Evolutionary conservation across 1,139 yeast genomes (phyloP).

Genomic region (Suhomyces yuchorum): DNA sequence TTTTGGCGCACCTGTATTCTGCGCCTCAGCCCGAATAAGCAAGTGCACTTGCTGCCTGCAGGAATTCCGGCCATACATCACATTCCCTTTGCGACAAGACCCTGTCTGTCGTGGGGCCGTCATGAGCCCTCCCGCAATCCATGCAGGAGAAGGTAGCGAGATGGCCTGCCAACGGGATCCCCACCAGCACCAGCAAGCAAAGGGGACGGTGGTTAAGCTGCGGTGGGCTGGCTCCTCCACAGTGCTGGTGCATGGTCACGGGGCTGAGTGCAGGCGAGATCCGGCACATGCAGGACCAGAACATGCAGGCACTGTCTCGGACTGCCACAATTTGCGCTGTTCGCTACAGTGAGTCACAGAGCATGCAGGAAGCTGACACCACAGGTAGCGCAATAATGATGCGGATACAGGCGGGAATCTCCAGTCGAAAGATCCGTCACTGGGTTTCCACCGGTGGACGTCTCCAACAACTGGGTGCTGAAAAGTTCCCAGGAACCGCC

Average conservation of each 20-base stretch:
- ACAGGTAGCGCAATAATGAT: no score
- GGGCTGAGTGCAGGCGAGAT: not conserved
- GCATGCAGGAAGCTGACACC: not conserved
- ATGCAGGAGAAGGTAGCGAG: not conserved
- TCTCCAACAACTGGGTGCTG: no score
- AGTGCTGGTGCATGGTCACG: not conserved
- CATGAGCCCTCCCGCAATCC: not conserved
- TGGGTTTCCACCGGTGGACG: no score
- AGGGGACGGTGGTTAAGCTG: not conserved
- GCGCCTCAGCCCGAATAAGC: constrained; percentile 3
- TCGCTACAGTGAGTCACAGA: not conserved
- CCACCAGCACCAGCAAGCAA: not conserved
- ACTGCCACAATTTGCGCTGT: not conserved
- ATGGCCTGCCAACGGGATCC: no score
- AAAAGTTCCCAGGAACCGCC: no score
- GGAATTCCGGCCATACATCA: not conserved
- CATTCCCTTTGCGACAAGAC: not conserved
- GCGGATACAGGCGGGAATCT: no score
- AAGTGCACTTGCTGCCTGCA: not conserved
- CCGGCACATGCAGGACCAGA: not conserved
- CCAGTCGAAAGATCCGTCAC: no score
- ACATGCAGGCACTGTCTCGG: not conserved
- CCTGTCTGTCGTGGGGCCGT: not conserved
- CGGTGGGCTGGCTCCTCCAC: not conserved
- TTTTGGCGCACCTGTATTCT: constrained; percentile 8